Conservation (phyloP, 192 early-diverging fungal genomes). For the Coemansia sp. region DNA sequence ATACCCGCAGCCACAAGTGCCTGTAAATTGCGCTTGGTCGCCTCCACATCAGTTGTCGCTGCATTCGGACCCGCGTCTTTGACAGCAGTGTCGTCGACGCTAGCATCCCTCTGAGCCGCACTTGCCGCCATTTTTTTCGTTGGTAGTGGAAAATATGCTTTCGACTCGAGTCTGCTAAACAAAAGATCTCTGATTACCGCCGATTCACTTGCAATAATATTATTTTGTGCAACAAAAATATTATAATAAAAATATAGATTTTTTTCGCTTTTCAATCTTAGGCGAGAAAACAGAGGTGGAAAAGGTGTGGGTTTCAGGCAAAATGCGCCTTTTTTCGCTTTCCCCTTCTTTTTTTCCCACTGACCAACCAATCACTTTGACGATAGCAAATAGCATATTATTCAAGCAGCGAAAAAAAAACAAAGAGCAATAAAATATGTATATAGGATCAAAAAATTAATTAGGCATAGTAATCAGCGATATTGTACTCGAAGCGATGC, state of each 20-base stretch:
- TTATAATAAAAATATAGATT: too few relatives aligned
- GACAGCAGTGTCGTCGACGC: neutral
- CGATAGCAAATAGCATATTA: too few relatives aligned
- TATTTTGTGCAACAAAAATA: neutral
- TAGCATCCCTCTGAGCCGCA: neutral
- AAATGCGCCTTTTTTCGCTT: neutral
- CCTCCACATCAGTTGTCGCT: constrained; percentile 29
- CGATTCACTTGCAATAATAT: neutral
- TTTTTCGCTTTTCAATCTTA: too few relatives aligned
- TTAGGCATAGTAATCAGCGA: constrained; percentile 29
- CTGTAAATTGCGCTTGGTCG: constrained; percentile 47
- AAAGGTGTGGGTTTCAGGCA: neutral
- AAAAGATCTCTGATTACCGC: neutral
- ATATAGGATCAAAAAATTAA: too few relatives aligned
- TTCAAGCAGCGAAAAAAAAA: neutral
- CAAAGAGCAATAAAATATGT: too few relatives aligned
- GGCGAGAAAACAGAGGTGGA: neutral
- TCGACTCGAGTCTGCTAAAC: neutral
- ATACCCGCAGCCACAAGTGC: constrained; percentile 47
- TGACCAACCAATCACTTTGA: neutral
- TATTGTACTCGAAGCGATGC: constrained; percentile 51
- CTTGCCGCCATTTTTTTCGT: constrained; percentile 8
- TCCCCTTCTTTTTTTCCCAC: neutral
- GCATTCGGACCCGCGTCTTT: neutral
- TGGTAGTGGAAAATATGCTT: too few relatives aligned